phyloP scores from a whole-genome alignment of 768 basidiomycete species.

The Auricularia sp. region DNA sequence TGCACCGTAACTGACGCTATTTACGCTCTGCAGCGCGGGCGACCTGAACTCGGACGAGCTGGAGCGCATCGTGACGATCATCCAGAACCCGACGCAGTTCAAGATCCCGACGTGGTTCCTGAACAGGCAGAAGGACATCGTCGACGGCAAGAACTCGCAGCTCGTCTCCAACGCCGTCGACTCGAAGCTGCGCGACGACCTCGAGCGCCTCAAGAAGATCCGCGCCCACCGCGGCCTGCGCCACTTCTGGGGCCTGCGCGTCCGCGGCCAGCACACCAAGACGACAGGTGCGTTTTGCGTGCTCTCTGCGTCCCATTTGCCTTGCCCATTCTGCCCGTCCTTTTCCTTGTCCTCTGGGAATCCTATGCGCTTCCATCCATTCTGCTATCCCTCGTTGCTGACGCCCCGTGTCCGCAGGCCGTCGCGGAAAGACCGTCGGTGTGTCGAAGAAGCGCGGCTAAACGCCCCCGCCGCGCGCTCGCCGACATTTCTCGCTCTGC shows the following conservation, averaged over 20 bases:
- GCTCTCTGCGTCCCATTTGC: too few species aligned
- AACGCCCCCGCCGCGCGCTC: slow-evolving; percentile 2
- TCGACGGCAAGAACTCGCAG: slow-evolving; percentile 94
- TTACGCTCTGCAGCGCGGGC: slow-evolving; percentile 60
- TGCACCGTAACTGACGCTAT: neutral
- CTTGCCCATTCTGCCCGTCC: neutral
- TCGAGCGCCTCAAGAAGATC: slow-evolving; percentile 99
- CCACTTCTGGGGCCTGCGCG: slow-evolving; percentile 90
- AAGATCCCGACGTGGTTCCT: slow-evolving; percentile 99
- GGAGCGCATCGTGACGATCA: slow-evolving; percentile 97
- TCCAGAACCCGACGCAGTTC: slow-evolving; percentile 98
- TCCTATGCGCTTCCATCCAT: too few species aligned
- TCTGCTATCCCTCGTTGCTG: neutral
- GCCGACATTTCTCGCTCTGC: neutral
- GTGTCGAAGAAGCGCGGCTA: slow-evolving; percentile 83
- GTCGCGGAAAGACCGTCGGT: slow-evolving; percentile 93
- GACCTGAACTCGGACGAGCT: slow-evolving; percentile 99
- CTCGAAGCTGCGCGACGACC: slow-evolving; percentile 95
- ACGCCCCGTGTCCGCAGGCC: slow-evolving; percentile 38
- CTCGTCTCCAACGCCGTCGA: slow-evolving; percentile 94
- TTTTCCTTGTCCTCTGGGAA: too few species aligned
- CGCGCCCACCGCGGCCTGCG: slow-evolving; percentile 89
- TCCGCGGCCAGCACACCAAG: slow-evolving; percentile 98
- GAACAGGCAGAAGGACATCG: slow-evolving; percentile 97
- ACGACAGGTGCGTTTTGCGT: slow-evolving; percentile 58